These are phyloP conservation scores for Trichoderma gamsii DNA, from an alignment of 495 filamentous ascomycete species.

Conservation along the genomic window DNA sequence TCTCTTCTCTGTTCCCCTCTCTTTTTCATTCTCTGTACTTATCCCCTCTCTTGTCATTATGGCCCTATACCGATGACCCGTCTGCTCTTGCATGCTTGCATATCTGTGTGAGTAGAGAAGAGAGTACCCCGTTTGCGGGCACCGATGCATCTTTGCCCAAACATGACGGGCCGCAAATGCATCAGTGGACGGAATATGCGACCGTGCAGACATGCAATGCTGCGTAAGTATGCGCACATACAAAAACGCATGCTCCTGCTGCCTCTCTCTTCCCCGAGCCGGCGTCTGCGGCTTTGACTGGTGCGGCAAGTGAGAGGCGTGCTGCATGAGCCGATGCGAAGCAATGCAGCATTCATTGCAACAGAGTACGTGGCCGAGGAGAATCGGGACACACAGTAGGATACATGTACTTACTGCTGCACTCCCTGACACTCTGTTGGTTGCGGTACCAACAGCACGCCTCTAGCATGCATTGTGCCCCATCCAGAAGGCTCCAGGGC, in stretches of 20 bases:
- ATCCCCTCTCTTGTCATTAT: background rate
- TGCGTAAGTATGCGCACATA: background rate
- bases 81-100: background rate
- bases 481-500: background rate
- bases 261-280: background rate
- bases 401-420: background rate
- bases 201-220: conserved; percentile 9
- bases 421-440: background rate
- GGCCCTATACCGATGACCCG: background rate
- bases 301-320: background rate
- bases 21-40: conserved; percentile 15
- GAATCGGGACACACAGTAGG: background rate
- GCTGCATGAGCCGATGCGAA: conserved; percentile 9
- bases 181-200: conserved; percentile 6
- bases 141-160: background rate
- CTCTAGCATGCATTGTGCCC: background rate
- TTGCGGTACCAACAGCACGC: background rate
- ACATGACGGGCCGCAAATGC: background rate
- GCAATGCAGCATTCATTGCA: background rate
- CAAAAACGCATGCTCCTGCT: background rate
- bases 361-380: background rate
- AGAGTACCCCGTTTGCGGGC: background rate
- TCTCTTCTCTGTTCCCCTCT: conserved; percentile 18
- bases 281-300: background rate
- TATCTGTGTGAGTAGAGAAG: background rate